Evolutionary conservation across 169 alveolate species (phyloP).

Genomic region (Miamiensis avidus): DNA sequence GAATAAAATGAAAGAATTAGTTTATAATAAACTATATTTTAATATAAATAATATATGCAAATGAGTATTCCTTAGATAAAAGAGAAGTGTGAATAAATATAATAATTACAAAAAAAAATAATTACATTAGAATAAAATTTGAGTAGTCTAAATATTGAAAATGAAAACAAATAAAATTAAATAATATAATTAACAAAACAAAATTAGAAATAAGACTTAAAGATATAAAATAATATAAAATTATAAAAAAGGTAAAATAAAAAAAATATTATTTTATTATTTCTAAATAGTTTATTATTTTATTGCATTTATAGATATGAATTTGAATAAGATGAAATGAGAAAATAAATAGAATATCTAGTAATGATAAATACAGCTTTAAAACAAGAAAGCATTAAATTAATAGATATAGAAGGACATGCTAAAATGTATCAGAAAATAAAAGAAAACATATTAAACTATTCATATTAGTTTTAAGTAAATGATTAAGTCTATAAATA

Average conservation of each 20-base stretch:
- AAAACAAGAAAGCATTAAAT: neutral
- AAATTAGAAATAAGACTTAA: too few species aligned
- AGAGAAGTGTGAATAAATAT: neutral
- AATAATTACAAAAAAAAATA: too few species aligned
- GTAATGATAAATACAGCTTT: neutral
- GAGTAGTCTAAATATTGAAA: neutral
- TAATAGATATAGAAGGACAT: neutral
- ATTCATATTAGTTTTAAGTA: too few species aligned
- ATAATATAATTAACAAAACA: too few species aligned
- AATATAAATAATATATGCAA: too few species aligned
- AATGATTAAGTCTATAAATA: too few species aligned
- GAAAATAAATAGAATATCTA: neutral
- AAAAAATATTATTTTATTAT: too few species aligned
- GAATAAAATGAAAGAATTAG: neutral
- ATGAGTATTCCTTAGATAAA: neutral
- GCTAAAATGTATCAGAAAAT: neutral
- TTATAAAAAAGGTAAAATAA: too few species aligned
- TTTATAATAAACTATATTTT: too few species aligned
- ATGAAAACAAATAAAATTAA: too few species aligned
- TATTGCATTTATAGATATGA: neutral
- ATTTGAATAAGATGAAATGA: neutral
- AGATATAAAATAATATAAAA: too few species aligned
- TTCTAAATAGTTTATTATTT: too few species aligned
- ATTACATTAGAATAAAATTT: neutral
- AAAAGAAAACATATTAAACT: neutral